Base-by-base conservation (phyloP, 345 rosid genomes). In the Brassica carinata region DNA sequence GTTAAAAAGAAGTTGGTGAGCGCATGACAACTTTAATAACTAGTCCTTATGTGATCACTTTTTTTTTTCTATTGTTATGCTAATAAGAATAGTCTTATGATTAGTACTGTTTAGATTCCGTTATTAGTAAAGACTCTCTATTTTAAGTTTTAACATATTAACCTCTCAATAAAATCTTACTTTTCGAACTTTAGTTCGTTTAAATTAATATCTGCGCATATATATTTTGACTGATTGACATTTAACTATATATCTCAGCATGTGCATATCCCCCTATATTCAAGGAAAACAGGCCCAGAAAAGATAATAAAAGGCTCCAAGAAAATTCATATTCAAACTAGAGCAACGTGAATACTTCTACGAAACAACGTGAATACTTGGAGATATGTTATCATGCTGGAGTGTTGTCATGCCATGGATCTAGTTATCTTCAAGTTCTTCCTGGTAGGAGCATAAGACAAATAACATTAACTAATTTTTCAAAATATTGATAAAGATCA, bases 251-350 rank as follows among this genome's bases (percentile, higher is more conserved):
- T 70, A 48, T 69, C 18, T 3, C 10, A 18, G 57, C 64, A 33
- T 71, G 64, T 34, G 58, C 58, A 51, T 5, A 18, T 34, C 19
- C 7, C 8, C 51, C 45, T 55, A 55, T 55, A 57, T 17, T 55
- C 65, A 71, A 57, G 45, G 17, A 31, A 71, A 18, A 31, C 65
- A 11, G 0, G 66, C 66, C 18, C 33, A 72, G 7, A 57, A 71
- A 55, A 3, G 2, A 0, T 6, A 36, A 36, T 7, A 30, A 30
- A 2, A 7, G 9, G 17, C 14, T 18, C 75, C 26, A 3, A 57
- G 75, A 71, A 57, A 17, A 72, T 34, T 72, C 67, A 13, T 18
- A 59, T 11, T 58, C 75, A 58, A 58, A 34, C 14, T 33, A 26
- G 2, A 65, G 45, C 58, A 14, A 14, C 58, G 58, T 51, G 58